Evolutionary conservation across 2,329 filamentous ascomycete species (phyloP), one percentile per base, ranked within the genome.

Genomic region (Pyrenophora graminea): DNA sequence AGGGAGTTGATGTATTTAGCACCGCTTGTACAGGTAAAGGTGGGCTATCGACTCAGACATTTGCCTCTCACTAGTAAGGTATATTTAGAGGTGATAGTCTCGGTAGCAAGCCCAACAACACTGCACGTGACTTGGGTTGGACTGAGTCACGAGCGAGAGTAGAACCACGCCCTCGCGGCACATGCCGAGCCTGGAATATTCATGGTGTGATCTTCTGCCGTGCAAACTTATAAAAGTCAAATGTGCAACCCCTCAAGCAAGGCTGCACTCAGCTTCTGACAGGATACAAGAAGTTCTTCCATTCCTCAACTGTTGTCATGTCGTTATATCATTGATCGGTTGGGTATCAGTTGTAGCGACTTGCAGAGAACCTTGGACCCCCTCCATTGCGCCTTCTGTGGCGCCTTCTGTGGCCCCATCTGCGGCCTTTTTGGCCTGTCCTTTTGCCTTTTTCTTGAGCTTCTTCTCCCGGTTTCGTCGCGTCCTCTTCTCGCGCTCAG

Each of bases 381-480:
- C 38, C 23, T 49, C 40, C 6, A 21, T 41, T 17, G 23, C 43
- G 12, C 17, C 38, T 12, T 53, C 48, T 12, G 21, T 39, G 21
- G 23, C 43, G 12, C 17, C 38, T 12, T 53, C 48, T 12, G 21
- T 39, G 21, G 15, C 54, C 12, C 39, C 57, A 30, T 50, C 57
- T 7, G 30, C 57, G 21, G 48, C 37, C 49, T 69, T 72, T 58
- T 70, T 70, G 2, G 69, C 68, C 53, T 70, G 68, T 4, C 70
- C 63, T 39, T 62, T 66, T 12, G 63, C 69, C 58, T 69, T 72
- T 54, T 68, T 70, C 53, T 72, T 73, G 33, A 72, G 51, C 52
- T 73, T 72, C 62, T 72, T 73, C 52, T 72, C 69, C 13, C 70
- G 58, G 50, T 73, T 73, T n/a, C 63, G 59, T 43, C 68, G 59